These are phyloP conservation scores for Dendrobium officinale DNA, from an alignment of 106 monocot genomes.

Conservation along the genomic window DNA sequence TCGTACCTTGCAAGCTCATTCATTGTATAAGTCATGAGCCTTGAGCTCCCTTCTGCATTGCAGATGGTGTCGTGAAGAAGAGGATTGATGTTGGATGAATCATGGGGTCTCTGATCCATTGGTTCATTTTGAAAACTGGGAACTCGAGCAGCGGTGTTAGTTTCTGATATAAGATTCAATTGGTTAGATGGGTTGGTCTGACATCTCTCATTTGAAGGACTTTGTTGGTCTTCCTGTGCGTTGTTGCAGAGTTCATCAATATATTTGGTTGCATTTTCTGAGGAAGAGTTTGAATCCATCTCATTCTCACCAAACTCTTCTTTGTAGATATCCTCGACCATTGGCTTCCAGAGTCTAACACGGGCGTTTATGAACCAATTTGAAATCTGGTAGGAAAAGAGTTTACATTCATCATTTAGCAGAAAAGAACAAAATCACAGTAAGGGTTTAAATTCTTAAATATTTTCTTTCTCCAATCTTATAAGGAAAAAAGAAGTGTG, in stretches of 20 bases:
- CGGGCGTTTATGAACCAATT: constrained; percentile 97
- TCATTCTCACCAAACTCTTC: constrained; percentile 64
- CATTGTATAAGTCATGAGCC: constrained; percentile 62
- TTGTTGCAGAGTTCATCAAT: constrained; percentile 11
- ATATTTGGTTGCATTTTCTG: constrained; percentile 30
- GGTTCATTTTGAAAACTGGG: constrained; percentile 18
- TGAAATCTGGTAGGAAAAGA: constrained; percentile 30
- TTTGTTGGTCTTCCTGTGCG: constrained; percentile 13
- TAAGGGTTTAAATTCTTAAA: too few relatives aligned
- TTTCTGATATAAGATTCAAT: constrained; percentile 4
- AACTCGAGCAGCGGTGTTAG: constrained; percentile 9
- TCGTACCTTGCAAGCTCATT: constrained; percentile 35
- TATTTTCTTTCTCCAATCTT: too few relatives aligned
- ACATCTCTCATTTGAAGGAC: constrained; percentile 21
- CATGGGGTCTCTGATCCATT: constrained; percentile 19
- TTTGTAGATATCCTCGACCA: constrained; percentile 95
- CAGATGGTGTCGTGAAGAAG: constrained; percentile 32
- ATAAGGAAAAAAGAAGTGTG: too few relatives aligned
- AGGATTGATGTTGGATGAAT: constrained; percentile 10
- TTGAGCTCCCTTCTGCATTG: constrained; percentile 9
- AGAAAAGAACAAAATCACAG: too few relatives aligned
- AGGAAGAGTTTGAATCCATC: constrained; percentile 63
- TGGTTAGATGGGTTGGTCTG: constrained; percentile 12
- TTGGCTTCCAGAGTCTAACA: constrained; percentile 90
- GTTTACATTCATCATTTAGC: not conserved